phyloP scores from a whole-genome alignment of 192 early-diverging fungal genomes.

The Entomortierella lignicola region DNA sequence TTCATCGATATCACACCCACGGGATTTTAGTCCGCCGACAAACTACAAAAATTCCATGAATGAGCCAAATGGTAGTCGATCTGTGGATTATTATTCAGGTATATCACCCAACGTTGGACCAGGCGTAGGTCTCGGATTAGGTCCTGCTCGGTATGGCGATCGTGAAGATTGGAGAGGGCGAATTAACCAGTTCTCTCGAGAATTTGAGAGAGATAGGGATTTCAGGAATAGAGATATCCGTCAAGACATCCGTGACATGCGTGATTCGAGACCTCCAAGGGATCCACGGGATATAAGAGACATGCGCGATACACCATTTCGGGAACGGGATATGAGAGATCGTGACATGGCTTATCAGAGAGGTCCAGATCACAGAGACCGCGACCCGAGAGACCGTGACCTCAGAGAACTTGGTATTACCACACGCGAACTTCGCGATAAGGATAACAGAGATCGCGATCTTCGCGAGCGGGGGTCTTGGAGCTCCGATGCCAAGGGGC shows the following conservation, averaged over 20 bases:
- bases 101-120: slow-evolving; percentile 20
- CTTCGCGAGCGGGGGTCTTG: slow-evolving; percentile 31
- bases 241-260: slow-evolving; percentile 38
- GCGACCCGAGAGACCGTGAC: slow-evolving; percentile 35
- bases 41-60: slow-evolving; percentile 13
- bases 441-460: slow-evolving; percentile 36
- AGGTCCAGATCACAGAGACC: slow-evolving; percentile 8
- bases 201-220: slow-evolving; percentile 41
- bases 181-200: slow-evolving; percentile 24
- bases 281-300: slow-evolving; percentile 25
- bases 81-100: slow-evolving; percentile 28
- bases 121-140: slow-evolving; percentile 28
- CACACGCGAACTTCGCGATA: slow-evolving; percentile 38
- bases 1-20: slow-evolving; percentile 25
- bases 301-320: slow-evolving; percentile 6
- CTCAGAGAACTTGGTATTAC: slow-evolving; percentile 32
- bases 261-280: slow-evolving; percentile 22
- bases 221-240: slow-evolving; percentile 24
- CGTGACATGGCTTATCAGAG: slow-evolving; percentile 23
- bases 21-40: slow-evolving; percentile 39
- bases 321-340: slow-evolving; percentile 22
- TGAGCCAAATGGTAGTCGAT: slow-evolving; percentile 22
- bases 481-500: slow-evolving; percentile 14
- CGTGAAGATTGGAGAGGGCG: slow-evolving; percentile 43
- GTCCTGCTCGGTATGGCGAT: slow-evolving; percentile 36